phyloP scores from a whole-genome alignment of 2,329 filamentous ascomycete genomes.

The Beauveria caledonica region DNA sequence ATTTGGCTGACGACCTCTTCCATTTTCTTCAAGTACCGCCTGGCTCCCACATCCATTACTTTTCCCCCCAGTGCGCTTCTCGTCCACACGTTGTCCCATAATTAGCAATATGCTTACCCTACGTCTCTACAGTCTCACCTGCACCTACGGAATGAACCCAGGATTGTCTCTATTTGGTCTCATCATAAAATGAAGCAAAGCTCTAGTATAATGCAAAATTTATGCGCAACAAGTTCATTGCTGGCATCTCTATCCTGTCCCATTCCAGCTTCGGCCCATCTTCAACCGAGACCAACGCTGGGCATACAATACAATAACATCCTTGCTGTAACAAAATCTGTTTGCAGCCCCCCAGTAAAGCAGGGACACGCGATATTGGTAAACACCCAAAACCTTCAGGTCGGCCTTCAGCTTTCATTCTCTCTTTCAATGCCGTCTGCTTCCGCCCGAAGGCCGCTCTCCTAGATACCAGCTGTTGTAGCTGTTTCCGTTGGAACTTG shows the following conservation, averaged over 20 bases:
- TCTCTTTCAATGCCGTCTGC: slow-evolving; percentile 12
- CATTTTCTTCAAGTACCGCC: neutral
- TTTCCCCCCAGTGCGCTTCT: neutral
- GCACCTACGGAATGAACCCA: too few species aligned
- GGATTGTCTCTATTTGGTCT: neutral
- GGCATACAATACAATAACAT: neutral
- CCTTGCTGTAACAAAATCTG: neutral
- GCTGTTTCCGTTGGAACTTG: slow-evolving; percentile 16
- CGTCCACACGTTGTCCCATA: neutral
- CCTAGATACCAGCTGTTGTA: slow-evolving; percentile 12
- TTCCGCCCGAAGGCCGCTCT: slow-evolving; percentile 28
- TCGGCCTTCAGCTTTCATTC: neutral
- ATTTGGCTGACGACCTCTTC: neutral
- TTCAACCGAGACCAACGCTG: neutral
- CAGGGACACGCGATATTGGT: neutral
- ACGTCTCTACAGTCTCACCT: neutral
- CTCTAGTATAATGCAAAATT: slow-evolving; percentile 2
- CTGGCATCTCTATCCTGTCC: neutral
- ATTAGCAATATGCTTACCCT: neutral
- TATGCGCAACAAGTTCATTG: neutral
- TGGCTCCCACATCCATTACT: neutral
- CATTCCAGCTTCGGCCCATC: neutral
- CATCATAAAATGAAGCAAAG: neutral
- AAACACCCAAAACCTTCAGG: neutral
- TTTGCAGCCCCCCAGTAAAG: neutral